A percentile compares a stretch with the other conserved stretches of the same genome.
phyloP scores from a whole-genome alignment of 2,329 filamentous ascomycete species.

The Hirsutella minnesotensis region DNA sequence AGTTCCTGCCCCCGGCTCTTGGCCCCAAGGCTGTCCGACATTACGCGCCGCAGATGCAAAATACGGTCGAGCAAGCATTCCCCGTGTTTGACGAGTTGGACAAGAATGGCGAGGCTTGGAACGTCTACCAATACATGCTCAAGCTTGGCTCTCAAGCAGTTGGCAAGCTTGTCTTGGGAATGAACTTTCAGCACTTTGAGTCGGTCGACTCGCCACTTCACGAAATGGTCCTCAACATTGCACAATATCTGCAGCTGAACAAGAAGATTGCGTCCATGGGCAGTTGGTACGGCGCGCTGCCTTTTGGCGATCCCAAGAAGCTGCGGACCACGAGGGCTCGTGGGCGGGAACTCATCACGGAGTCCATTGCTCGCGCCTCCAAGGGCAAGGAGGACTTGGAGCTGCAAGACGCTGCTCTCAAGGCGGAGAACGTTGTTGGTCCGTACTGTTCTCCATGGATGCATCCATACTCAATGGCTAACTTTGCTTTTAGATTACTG shows the following conservation, averaged over 20 bases:
- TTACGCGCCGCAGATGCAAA: conserved; percentile 48
- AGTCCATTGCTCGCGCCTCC: conserved; percentile 24
- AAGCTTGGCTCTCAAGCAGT: conserved; percentile 35
- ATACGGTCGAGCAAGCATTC: conserved; percentile 32
- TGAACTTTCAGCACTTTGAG: conserved; percentile 33
- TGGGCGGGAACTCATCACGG: conserved; percentile 18
- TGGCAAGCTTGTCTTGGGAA: conserved; percentile 24
- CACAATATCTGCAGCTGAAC: conserved; percentile 39
- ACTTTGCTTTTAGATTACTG: conserved; percentile 30
- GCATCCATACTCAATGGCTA: background rate
- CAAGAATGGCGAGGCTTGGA: conserved; percentile 30
- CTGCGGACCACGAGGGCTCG: conserved; percentile 14
- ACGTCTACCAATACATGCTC: conserved; percentile 37
- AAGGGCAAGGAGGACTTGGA: conserved; percentile 26
- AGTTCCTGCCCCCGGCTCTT: conserved; percentile 48
- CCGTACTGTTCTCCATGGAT: background rate
- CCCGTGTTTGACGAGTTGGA: conserved; percentile 39
- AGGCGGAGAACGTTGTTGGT: conserved; percentile 27
- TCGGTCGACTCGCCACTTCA: conserved; percentile 33
- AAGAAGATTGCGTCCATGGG: conserved; percentile 45
- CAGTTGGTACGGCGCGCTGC: conserved; percentile 41
- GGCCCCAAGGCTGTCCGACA: conserved; percentile 48
- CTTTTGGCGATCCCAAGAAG: conserved; percentile 42
- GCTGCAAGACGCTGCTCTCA: conserved; percentile 35
- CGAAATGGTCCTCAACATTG: conserved; percentile 38